phyloP scores from a whole-genome alignment of 495 filamentous ascomycete genomes.

The Mytilinidion resinicola region DNA sequence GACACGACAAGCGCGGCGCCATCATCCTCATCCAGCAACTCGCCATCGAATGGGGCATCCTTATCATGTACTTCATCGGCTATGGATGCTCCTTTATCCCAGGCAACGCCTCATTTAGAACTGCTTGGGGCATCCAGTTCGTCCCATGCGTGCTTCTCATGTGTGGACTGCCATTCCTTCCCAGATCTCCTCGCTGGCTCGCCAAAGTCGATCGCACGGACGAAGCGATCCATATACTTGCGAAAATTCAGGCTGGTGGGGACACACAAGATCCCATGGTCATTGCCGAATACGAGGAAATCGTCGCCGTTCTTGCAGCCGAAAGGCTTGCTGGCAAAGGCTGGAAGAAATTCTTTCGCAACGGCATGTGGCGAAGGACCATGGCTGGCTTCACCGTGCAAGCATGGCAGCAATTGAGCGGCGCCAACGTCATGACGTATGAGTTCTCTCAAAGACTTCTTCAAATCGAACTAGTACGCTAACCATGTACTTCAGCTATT shows the following conservation, averaged over 20 bases:
- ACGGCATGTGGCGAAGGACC: slow-evolving; percentile 67
- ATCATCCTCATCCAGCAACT: slow-evolving; percentile 71
- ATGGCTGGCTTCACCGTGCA: slow-evolving; percentile 64
- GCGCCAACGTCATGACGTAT: slow-evolving; percentile 57
- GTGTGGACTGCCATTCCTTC: slow-evolving; percentile 61
- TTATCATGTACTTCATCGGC: slow-evolving; percentile 48
- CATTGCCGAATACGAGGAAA: slow-evolving; percentile 68
- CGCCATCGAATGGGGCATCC: slow-evolving; percentile 65
- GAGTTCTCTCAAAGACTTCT: slow-evolving; percentile 50
- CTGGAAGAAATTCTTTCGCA: slow-evolving; percentile 54
- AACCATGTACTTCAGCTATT: too few species aligned
- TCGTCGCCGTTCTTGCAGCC: slow-evolving; percentile 53
- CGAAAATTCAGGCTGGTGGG: slow-evolving; percentile 61
- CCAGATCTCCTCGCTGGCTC: slow-evolving; percentile 66
- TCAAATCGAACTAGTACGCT: slow-evolving; percentile 26
- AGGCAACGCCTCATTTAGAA: slow-evolving; percentile 60
- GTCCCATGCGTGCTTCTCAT: slow-evolving; percentile 60
- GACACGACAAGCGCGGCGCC: slow-evolving; percentile 58
- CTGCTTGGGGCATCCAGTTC: slow-evolving; percentile 68
- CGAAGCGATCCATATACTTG: slow-evolving; percentile 61
- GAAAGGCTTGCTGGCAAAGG: slow-evolving; percentile 47
- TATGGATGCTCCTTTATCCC: slow-evolving; percentile 57
- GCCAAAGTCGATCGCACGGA: slow-evolving; percentile 61
- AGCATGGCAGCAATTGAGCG: slow-evolving; percentile 63
- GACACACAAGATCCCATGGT: slow-evolving; percentile 60